phyloP scores from a whole-genome alignment of 139 green algal species.

The Ettlia oleoabundans region DNA sequence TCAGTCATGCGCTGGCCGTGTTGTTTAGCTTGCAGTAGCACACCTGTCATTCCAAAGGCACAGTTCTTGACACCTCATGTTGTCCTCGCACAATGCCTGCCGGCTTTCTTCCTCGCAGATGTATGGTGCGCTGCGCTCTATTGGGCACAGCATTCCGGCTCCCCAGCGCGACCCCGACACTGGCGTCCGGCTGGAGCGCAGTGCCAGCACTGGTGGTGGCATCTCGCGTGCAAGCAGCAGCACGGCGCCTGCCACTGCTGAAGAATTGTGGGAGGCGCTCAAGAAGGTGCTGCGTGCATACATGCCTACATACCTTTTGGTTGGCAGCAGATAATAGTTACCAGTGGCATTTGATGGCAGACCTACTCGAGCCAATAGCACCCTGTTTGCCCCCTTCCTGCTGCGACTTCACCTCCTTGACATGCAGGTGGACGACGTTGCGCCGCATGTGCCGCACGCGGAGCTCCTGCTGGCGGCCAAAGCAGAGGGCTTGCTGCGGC shows the following conservation, averaged over 20 bases:
- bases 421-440: constrained; percentile 34
- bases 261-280: constrained; percentile 20
- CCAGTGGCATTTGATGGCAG: too few species aligned
- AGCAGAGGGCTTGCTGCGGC: constrained; percentile 26
- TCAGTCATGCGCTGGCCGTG: too few species aligned
- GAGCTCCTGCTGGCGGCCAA: constrained; percentile 26
- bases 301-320: too few species aligned
- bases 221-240: constrained; percentile 9
- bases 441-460: constrained; percentile 26
- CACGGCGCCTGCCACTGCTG: not conserved
- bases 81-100: not conserved
- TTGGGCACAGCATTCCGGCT: not conserved
- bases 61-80: not conserved
- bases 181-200: not conserved
- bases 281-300: too few species aligned
- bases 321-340: too few species aligned
- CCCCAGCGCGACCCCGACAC: constrained; percentile 11
- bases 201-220: not conserved
- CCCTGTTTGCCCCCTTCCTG: too few species aligned
- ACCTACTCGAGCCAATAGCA: too few species aligned
- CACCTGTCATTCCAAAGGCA: not conserved
- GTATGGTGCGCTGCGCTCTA: constrained; percentile 21
- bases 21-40: too few species aligned
- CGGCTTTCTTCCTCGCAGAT: not conserved
- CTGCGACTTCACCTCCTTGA: too few species aligned